Conservation (phyloP, 2,329 filamentous ascomycete genomes). For the Xylariaceae sp. region DNA sequence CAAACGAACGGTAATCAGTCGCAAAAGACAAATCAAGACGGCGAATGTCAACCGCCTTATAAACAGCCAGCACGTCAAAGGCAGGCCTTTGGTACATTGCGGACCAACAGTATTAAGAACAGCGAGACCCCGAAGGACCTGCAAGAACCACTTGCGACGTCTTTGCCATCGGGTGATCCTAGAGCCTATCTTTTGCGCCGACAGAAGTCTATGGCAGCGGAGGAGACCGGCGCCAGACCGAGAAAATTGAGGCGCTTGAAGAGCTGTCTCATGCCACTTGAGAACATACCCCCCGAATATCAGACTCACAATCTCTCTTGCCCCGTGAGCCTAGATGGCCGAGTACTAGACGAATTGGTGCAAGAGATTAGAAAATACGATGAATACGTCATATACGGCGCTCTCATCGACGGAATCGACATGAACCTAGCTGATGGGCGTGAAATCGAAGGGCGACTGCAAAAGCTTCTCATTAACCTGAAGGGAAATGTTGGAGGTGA, state of each 20-base stretch:
- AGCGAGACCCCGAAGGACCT: slow-evolving; percentile 7
- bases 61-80: slow-evolving; percentile 1
- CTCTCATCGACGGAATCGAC: slow-evolving; percentile 25
- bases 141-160: slow-evolving; percentile 27
- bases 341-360: slow-evolving; percentile 12
- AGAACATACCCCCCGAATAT: slow-evolving; percentile 22
- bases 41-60: background rate
- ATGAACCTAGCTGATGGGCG: slow-evolving; percentile 25
- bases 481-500: slow-evolving; percentile 6
- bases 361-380: slow-evolving; percentile 20
- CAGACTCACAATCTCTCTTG: slow-evolving; percentile 19
- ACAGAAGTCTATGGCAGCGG: slow-evolving; percentile 29
- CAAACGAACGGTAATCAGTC: background rate
- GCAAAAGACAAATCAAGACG: background rate
- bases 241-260: slow-evolving; percentile 27
- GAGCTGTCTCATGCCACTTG: slow-evolving; percentile 29
- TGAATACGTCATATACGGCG: slow-evolving; percentile 24
- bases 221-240: slow-evolving; percentile 10
- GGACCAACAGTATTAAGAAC: slow-evolving; percentile 5
- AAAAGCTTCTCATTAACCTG: slow-evolving; percentile 18
- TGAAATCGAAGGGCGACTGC: slow-evolving; percentile 23
- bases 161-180: slow-evolving; percentile 26
- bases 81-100: slow-evolving; percentile 12
- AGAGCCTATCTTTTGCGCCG: slow-evolving; percentile 31
- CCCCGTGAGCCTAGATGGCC: slow-evolving; percentile 6